Evolutionary conservation across 176 grass and related monocot species (phyloP), one percentile per base, ranked within the genome.

Genomic region (Carex scoparia): DNA sequence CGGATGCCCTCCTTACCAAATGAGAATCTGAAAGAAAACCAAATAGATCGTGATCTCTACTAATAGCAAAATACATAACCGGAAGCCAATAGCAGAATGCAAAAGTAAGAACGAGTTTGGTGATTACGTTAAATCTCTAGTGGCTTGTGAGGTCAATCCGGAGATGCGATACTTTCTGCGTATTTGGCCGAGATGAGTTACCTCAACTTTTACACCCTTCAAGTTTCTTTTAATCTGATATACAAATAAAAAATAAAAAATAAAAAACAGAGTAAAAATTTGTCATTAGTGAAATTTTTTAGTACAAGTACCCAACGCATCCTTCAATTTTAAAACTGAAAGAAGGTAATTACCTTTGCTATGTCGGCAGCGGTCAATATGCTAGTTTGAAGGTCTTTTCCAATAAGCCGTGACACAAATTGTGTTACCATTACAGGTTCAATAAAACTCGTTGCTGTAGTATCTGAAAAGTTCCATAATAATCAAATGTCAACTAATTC

Each of bases 121-220:
- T 44, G 51, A 70, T 5, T 89, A 94, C 93, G 16, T 86, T 82
- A 88, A 23, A 27, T 72, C 32, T 66, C 81, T 61, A 31, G 76
- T 42, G 67, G 38, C 16, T 14, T 58, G 12, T 27, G 11, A 1
- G 14, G 87, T 91, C 69, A 96, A 31, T 7, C 51, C 35, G 32
- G 59, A 12, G 31, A 96, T 91, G 3, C 81, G 61, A 84, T 85
- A 93, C 13, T 88, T 89, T 57, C 44, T 84, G n/a, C 80, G 58
- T 3, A n/a, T 7, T 0, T 85, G 4, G 51, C 80, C 84, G 54
- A 83, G 69, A 71, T 93, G 89, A 23, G 81, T 91, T 65, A 92
- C 89, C 84, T 93, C 91, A 84, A 96, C 31, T 80, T 68, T 93
- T 35, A 96, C 4, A 75, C 91, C 94, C 33, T 12, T 91, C 40